Evolutionary conservation across 2,329 filamentous ascomycete genomes (phyloP).

Genomic region (Chrysosporium queenslandicum): DNA sequence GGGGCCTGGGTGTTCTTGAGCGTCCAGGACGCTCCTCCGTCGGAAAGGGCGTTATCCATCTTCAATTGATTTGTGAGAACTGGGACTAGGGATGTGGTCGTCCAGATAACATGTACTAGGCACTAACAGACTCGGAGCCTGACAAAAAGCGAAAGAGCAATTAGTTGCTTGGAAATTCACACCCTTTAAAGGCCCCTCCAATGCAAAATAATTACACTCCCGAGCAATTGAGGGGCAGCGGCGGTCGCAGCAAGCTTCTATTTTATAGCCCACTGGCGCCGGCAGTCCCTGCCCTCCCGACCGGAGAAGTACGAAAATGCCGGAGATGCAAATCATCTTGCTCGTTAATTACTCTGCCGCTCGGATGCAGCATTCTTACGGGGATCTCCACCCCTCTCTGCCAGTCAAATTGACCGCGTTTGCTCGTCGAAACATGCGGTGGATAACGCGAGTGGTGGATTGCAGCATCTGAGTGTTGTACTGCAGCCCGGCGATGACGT

Average conservation of each 20-base stretch:
- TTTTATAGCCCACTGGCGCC: background rate
- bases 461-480: no score
- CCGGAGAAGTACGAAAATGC: background rate
- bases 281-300: background rate
- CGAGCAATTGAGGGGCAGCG: background rate
- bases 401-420: background rate
- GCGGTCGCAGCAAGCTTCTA: background rate
- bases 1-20: slow-evolving; percentile 48
- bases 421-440: no score
- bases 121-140: no score
- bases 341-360: background rate
- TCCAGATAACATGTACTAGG: no score
- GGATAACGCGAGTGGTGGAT: no score
- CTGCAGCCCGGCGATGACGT: no score
- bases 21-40: slow-evolving; percentile 5
- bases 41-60: slow-evolving; percentile 9
- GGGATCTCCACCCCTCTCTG: background rate
- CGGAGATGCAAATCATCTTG: background rate
- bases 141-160: no score
- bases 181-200: no score
- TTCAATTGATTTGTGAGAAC: background rate
- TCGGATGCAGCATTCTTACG: background rate
- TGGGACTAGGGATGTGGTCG: no score
- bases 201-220: no score
- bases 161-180: no score